phyloP scores from a whole-genome alignment of 129 eudicot species.

The Helichrysum umbraculigerum region DNA sequence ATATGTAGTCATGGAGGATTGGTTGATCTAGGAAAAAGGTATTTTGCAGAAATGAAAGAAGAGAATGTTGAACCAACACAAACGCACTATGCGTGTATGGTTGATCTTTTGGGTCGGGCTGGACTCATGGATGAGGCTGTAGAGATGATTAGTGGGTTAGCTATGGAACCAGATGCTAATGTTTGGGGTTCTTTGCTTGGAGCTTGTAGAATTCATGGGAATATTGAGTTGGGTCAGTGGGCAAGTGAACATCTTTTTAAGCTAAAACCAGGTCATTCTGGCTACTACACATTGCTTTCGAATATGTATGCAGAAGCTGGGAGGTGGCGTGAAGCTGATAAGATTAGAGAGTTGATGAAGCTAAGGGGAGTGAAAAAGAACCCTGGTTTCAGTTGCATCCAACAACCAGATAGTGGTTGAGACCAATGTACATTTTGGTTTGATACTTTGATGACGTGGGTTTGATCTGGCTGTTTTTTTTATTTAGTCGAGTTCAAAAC shows the following conservation, averaged over 20 bases:
- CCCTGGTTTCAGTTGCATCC: conserved; percentile 41
- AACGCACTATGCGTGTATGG: conserved; percentile 55
- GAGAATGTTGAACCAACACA: conserved; percentile 34
- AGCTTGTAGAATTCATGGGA: conserved; percentile 51
- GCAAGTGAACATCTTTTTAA: conserved; percentile 49
- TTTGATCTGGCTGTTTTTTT: background rate
- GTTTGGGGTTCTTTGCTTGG: conserved; percentile 61
- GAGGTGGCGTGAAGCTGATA: conserved; percentile 46
- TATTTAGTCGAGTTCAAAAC: too few relatives aligned
- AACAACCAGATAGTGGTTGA: background rate
- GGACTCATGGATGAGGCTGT: conserved; percentile 51
- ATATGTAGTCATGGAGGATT: conserved; percentile 57
- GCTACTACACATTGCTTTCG: conserved; percentile 50
- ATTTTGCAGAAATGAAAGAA: conserved; percentile 39
- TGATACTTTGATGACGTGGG: background rate
- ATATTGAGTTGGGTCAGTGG: conserved; percentile 54
- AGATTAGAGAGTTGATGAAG: conserved; percentile 47
- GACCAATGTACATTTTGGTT: background rate
- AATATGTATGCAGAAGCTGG: conserved; percentile 54
- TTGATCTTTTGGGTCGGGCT: conserved; percentile 63
- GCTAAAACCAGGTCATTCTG: conserved; percentile 47
- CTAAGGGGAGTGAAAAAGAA: conserved; percentile 43
- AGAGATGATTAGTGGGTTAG: conserved; percentile 43
- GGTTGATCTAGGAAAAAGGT: conserved; percentile 39
- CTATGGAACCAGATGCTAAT: conserved; percentile 39